A percentile compares a stretch with the other conserved stretches of the same genome.
phyloP scores from a whole-genome alignment of 2,329 filamentous ascomycete genomes.

The Aspergillus transmontanensis region DNA sequence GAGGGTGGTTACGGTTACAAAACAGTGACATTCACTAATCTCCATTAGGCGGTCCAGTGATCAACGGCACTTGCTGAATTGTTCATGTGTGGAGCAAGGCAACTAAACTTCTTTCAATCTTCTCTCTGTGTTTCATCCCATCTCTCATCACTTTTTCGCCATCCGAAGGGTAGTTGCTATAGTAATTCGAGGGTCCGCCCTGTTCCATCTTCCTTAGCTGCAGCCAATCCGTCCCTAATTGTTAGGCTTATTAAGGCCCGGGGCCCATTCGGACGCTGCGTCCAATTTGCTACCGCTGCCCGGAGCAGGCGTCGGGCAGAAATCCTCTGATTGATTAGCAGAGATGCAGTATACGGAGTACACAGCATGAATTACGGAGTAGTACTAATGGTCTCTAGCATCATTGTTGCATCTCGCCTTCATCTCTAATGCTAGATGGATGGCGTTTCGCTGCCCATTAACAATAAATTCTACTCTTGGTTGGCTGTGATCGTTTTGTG shows the following conservation, averaged over 20 bases:
- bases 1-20: neutral
- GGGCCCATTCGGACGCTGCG: conserved; percentile 27
- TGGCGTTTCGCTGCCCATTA: conserved; percentile 2
- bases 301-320: conserved; percentile 30
- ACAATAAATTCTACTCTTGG: neutral
- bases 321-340: conserved; percentile 23
- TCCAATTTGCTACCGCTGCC: conserved; percentile 26
- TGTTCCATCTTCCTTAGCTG: neutral
- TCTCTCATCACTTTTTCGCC: too few species aligned
- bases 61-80: conserved; percentile 1
- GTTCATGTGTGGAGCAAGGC: neutral
- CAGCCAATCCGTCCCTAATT: conserved; percentile 6
- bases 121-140: neutral
- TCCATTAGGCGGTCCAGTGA: neutral
- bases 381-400: conserved; percentile 1
- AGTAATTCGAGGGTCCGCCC: neutral
- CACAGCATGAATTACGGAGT: neutral
- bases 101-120: neutral
- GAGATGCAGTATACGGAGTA: neutral
- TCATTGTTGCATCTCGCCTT: neutral
- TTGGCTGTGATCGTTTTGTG: neutral
- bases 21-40: neutral
- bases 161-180: neutral
- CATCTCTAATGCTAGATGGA: neutral
- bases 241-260: conserved; percentile 11